Percentiles rank a stretch among this genome's conserved stretches.
These are phyloP conservation scores for Escallonia herrerae DNA, from an alignment of 129 eudicot species.

Conservation along the genomic window DNA sequence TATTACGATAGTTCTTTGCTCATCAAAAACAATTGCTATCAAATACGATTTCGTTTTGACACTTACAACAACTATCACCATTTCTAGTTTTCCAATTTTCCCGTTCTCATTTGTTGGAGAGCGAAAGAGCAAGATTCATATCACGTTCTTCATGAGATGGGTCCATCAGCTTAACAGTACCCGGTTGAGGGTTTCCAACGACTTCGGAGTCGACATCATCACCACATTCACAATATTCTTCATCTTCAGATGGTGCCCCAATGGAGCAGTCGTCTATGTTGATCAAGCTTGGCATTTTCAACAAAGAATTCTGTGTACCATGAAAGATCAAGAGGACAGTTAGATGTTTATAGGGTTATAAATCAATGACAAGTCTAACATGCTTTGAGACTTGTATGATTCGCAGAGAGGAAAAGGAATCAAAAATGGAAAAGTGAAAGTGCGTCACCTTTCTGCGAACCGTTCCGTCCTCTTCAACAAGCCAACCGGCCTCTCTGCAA, in stretches of 20 bases:
- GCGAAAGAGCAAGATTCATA: too few relatives aligned
- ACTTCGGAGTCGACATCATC: background rate
- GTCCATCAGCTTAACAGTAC: background rate
- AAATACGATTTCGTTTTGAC: too few relatives aligned
- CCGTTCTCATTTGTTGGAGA: too few relatives aligned
- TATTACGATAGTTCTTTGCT: too few relatives aligned
- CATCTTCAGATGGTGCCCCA: background rate
- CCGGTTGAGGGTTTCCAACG: background rate
- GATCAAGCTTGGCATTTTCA: constrained; percentile 1
- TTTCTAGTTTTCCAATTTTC: too few relatives aligned
- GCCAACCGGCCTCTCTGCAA: constrained; percentile 53
- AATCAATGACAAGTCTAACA: background rate
- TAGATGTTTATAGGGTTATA: background rate
- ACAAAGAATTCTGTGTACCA: background rate
- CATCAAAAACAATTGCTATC: too few relatives aligned
- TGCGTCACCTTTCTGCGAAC: constrained; percentile 26
- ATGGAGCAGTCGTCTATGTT: background rate
- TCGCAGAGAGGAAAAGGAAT: background rate
- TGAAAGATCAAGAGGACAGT: background rate
- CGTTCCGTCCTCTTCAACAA: constrained; percentile 44
- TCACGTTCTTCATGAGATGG: background rate
- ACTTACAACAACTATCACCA: too few relatives aligned
- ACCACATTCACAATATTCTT: background rate
- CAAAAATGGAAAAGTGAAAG: background rate
- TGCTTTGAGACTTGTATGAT: background rate